Base-by-base conservation (phyloP, 108 stramenopile species). In the Nitzschia palea region DNA sequence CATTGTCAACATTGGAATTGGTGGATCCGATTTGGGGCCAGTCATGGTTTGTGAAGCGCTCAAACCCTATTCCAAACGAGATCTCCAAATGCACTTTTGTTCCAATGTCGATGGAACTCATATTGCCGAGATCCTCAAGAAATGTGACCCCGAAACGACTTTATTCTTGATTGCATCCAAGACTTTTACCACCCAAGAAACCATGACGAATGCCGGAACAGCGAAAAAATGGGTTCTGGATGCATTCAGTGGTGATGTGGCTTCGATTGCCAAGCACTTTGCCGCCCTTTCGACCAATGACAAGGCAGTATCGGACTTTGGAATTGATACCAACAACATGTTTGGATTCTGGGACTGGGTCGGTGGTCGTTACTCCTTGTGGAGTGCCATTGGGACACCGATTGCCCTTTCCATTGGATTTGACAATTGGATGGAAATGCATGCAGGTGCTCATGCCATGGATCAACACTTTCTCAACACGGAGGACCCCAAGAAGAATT, bases 281-380 rank as follows among this genome's bases (percentile, higher is more conserved):
- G 95, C 94, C 18, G 98, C 98, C 0, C 71, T 93, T 5, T 83
- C 81, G 15, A 93, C 91, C 40, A 88, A 89, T 50, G 72, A 65
- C 9, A 65, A 48, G 10, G 79, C 74, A n/a, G 89, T 90, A 8
- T 83, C 80, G 0, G 80, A 65, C 28, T 97, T 97, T 62, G 96
- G 96, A n/a, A 94, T 98, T 42, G 92, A 94, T 55, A 83, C 88
- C 44, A 79, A 80, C 8, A 97, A 97, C 73, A 93, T 97, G 87
- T 99, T 98, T 85, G 97, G 96, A 54, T 96, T 99, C 82, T 98
- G 97, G 97, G 91, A 98, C 78, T 98, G 98, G 97, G 97, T 98
- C 31, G 98, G 98, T 22, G 98, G 97, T 23, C 82, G 98, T 4
- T 99, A 96, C 82, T 87, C 87, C 20, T 74, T 94, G 26, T 92